Evolutionary conservation across 805 yeast species (phyloP).

Genomic region (Huiozyma sinensis): DNA sequence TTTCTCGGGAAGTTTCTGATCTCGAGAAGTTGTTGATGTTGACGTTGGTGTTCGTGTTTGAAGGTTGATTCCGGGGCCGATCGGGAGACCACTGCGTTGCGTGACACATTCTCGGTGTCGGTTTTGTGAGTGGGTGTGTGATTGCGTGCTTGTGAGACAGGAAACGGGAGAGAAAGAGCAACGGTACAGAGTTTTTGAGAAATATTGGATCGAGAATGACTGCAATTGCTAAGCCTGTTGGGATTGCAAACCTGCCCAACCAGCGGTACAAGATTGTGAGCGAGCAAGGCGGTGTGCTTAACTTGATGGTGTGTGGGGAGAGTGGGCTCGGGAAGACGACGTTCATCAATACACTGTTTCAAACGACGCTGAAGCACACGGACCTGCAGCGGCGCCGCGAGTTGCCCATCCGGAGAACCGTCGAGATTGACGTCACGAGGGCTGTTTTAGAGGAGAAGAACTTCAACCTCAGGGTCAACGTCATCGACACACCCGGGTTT

Average conservation of each 20-base stretch:
- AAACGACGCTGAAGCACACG: constrained; percentile 49
- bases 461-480: constrained; percentile 63
- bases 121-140: too few species aligned
- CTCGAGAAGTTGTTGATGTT: too few species aligned
- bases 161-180: too few species aligned
- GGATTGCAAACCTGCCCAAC: constrained; percentile 63
- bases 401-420: constrained; percentile 50
- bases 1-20: too few species aligned
- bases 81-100: too few species aligned
- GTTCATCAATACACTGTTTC: constrained; percentile 76
- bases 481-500: constrained; percentile 89
- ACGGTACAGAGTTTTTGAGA: too few species aligned
- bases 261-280: constrained; percentile 71
- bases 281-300: constrained; percentile 65
- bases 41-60: too few species aligned
- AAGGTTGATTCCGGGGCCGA: too few species aligned
- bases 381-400: constrained; percentile 36
- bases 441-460: constrained; percentile 81
- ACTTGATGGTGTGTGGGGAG: constrained; percentile 83
- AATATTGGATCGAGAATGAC: background rate
- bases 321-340: constrained; percentile 91
- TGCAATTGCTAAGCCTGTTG: constrained; percentile 35
- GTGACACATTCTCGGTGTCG: too few species aligned
- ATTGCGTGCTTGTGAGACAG: too few species aligned
- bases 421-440: constrained; percentile 66